These are phyloP conservation scores for Zelonia costaricensis DNA, from an alignment of 208 protist genomes.

Conservation along the genomic window DNA sequence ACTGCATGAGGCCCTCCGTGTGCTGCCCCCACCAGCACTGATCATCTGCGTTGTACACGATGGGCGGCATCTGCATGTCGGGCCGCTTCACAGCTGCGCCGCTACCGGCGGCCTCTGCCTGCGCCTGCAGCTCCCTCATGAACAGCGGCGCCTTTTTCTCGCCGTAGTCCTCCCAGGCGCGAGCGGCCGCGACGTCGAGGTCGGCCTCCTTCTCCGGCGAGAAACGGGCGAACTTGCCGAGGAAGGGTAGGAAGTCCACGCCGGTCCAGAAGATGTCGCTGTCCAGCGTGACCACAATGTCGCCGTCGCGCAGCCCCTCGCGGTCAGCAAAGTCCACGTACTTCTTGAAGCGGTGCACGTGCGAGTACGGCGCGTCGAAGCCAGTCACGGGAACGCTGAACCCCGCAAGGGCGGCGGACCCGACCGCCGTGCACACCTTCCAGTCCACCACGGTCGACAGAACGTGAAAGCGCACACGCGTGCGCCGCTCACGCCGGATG, in stretches of 20 bases:
- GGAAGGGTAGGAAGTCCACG: slow-evolving; percentile 34
- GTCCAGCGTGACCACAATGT: slow-evolving; percentile 38
- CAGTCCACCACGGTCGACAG: slow-evolving; percentile 25
- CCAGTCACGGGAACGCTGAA: slow-evolving; percentile 25
- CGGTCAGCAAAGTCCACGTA: slow-evolving; percentile 30
- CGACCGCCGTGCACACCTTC: slow-evolving; percentile 29
- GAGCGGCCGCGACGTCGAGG: slow-evolving; percentile 38
- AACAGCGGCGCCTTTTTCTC: slow-evolving; percentile 30
- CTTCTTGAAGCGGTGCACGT: slow-evolving; percentile 26
- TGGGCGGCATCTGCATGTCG: slow-evolving; percentile 31
- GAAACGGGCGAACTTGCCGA: slow-evolving; percentile 34
- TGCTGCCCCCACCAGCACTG: slow-evolving; percentile 36
- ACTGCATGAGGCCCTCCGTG: slow-evolving; percentile 13
- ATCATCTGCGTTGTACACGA: slow-evolving; percentile 40
- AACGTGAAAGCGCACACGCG: slow-evolving; percentile 20
- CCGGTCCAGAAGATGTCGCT: slow-evolving; percentile 39
- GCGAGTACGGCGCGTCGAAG: slow-evolving; percentile 31
- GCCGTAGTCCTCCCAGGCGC: slow-evolving; percentile 45
- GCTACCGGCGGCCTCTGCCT: background rate
- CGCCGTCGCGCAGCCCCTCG: slow-evolving; percentile 32
- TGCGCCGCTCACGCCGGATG: slow-evolving; percentile 5
- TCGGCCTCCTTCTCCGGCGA: slow-evolving; percentile 21
- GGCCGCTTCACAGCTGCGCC: slow-evolving; percentile 5
- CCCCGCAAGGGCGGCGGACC: slow-evolving; percentile 29
- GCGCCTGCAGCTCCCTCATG: slow-evolving; percentile 18